Percentiles rank a stretch among this genome's conserved stretches.
Evolutionary conservation across 148 eudicot species (phyloP).

Genomic region (Silene latifolia): DNA sequence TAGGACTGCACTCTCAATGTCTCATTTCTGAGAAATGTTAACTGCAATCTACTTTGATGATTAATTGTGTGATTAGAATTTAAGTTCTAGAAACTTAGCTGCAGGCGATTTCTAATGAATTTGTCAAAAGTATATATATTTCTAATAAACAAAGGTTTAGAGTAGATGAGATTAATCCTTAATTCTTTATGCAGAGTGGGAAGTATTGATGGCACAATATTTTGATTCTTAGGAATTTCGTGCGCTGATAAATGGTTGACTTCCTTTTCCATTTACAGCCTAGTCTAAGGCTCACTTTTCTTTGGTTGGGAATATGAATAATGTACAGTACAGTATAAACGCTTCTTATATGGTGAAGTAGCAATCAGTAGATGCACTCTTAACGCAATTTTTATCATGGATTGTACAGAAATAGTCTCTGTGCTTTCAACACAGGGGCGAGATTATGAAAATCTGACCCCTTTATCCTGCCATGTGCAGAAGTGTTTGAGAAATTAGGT

Average conservation of each 20-base stretch:
- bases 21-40: neutral
- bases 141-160: no score
- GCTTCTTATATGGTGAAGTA: neutral
- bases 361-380: neutral
- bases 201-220: neutral
- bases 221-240: neutral
- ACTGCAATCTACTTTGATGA: neutral
- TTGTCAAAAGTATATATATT: neutral
- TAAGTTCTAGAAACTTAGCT: neutral
- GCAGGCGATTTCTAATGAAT: neutral
- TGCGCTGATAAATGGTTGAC: neutral
- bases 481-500: neutral
- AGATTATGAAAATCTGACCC: neutral
- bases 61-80: neutral
- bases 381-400: neutral
- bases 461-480: neutral
- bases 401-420: neutral
- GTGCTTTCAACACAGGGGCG: neutral
- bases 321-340: neutral
- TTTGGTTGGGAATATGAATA: neutral
- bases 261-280: neutral
- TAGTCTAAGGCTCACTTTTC: neutral
- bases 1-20: neutral
- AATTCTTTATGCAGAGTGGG: neutral
- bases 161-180: no score